Evolutionary conservation across 306 rosid genomes (phyloP).

Genomic region (Dryas drummondii): DNA sequence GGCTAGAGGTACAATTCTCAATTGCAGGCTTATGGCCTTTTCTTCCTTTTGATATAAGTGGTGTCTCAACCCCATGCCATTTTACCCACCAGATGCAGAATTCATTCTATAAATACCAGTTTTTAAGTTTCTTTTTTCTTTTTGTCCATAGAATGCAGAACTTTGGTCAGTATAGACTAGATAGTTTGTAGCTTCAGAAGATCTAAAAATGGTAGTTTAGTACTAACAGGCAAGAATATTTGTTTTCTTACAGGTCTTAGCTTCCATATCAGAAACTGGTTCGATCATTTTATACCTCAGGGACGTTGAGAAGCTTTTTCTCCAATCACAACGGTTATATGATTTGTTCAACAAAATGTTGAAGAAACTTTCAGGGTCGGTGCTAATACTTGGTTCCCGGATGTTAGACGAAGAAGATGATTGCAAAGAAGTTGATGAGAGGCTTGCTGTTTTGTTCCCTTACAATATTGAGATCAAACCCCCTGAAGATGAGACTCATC

Average conservation of each 20-base stretch:
- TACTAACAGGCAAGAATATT: constrained; percentile 17
- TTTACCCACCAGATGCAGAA: no score
- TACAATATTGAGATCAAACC: constrained; percentile 56
- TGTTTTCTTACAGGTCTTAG: constrained; percentile 56
- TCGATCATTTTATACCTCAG: constrained; percentile 78
- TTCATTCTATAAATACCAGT: no score
- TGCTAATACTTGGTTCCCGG: constrained; percentile 77
- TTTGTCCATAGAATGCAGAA: background rate
- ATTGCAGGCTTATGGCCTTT: background rate
- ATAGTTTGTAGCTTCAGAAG: background rate
- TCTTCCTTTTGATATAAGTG: background rate
- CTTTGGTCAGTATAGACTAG: background rate
- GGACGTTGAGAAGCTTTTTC: constrained; percentile 73
- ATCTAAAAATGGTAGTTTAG: background rate
- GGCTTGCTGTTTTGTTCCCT: constrained; percentile 55
- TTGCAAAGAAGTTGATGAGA: constrained; percentile 54
- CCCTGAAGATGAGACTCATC: constrained; percentile 72
- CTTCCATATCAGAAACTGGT: constrained; percentile 63
- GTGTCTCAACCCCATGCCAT: no score
- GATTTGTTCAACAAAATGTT: constrained; percentile 66
- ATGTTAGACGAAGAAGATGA: constrained; percentile 45
- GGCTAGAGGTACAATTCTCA: constrained; percentile 5
- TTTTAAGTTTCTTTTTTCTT: background rate
- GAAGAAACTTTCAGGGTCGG: constrained; percentile 73
- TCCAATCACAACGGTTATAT: constrained; percentile 59